Base-by-base conservation (phyloP, 2,329 filamentous ascomycete genomes). In the Penicillium occitanis region DNA sequence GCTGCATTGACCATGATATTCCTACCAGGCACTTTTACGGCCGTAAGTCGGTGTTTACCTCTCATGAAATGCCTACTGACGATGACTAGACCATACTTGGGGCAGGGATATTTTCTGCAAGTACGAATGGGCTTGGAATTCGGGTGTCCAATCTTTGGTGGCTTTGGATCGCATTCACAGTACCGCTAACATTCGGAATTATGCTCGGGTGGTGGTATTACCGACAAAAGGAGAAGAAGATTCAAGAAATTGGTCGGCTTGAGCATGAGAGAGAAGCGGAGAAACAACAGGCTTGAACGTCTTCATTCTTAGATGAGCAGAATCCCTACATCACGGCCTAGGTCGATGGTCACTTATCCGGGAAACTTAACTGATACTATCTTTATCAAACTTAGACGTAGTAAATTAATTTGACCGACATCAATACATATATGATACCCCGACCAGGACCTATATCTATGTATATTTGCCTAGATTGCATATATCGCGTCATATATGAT, bases 1-100 rank as follows among this genome's bases (percentile, higher is more conserved):
- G 73, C 75, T 0, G 65, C 67, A 2, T 35, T 77, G 63, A 77
- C 76, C 3, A 75, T 77, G 74, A 66, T 73, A 0, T 77, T 77
- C 60, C 35, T 74, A 13, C 72, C 71, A 0, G 70, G 69, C 5
- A 70, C 72, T 8, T 72, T 72, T 59, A 65, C 65, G 10, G 70
- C 70, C 11, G 71, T 69, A 13, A 51, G 61, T 53, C 8, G 40
- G 14, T 30, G 17, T 46, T 13, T 17, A 1, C 30, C n/a, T 17
- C n/a, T 35, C n/a, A 30, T 25, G 3, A n/a, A 37, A 11, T 25
- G 3, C 13, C 4, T 6, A 17, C 25, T 51, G 28, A 51, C 14
- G 25, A 30, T 17, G 13, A 51, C 22, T 30, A 51, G 22, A 51
- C 48, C 14, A 51, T 51, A 51, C 48, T 51, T 7, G 48, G 25